A percentile compares a stretch with the other conserved stretches of the same genome.
These are phyloP conservation scores for Phoma herbarum DNA, from an alignment of 2,329 filamentous ascomycete genomes.

Conservation along the genomic window DNA sequence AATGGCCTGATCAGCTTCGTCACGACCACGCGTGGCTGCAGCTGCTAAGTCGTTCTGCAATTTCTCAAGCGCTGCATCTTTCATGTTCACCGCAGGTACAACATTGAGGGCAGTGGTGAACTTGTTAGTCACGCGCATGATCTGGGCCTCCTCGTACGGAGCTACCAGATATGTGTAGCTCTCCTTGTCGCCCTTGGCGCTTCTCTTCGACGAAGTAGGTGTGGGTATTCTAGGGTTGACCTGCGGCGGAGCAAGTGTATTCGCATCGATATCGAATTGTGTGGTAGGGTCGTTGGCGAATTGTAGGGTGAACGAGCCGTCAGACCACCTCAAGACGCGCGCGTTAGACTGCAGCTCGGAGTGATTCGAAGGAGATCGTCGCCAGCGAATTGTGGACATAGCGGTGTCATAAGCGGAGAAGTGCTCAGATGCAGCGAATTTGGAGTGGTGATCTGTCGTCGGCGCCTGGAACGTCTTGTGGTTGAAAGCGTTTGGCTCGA, in stretches of 20 bases:
- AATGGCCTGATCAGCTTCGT: slow-evolving; percentile 59
- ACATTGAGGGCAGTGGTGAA: slow-evolving; percentile 77
- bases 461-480: slow-evolving; percentile 71
- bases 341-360: slow-evolving; percentile 77
- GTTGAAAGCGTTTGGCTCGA: slow-evolving; percentile 73
- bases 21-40: slow-evolving; percentile 61
- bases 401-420: slow-evolving; percentile 71
- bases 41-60: slow-evolving; percentile 73
- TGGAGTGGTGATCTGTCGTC: slow-evolving; percentile 65
- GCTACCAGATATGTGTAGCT: slow-evolving; percentile 79
- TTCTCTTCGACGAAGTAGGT: slow-evolving; percentile 50
- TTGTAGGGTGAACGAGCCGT: slow-evolving; percentile 79
- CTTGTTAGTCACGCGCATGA: slow-evolving; percentile 78
- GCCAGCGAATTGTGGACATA: slow-evolving; percentile 73
- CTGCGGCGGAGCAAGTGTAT: slow-evolving; percentile 71
- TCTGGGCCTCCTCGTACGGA: slow-evolving; percentile 72
- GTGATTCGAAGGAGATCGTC: slow-evolving; percentile 71
- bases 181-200: slow-evolving; percentile 63
- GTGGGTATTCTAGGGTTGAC: slow-evolving; percentile 59
- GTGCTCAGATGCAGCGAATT: slow-evolving; percentile 55
- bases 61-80: slow-evolving; percentile 75
- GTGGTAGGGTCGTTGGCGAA: slow-evolving; percentile 72
- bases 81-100: slow-evolving; percentile 70
- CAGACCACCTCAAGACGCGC: slow-evolving; percentile 78
- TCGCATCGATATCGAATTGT: slow-evolving; percentile 78